Base-by-base conservation (phyloP, 2,329 filamentous ascomycete genomes). In the Paecilomyces formosus region DNA sequence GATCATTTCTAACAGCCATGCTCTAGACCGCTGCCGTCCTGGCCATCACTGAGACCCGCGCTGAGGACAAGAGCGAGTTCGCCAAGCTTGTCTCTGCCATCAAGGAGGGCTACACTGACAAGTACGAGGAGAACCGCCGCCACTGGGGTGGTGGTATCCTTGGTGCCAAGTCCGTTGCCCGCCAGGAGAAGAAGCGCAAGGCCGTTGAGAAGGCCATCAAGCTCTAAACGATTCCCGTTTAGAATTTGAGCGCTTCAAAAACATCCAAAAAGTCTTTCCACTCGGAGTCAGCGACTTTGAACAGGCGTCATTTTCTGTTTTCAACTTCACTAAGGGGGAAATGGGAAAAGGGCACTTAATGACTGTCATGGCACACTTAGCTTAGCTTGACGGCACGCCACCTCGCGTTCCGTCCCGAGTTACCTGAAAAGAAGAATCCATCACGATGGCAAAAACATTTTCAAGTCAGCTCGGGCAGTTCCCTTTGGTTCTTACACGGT, bases 91-190 rank as follows among this genome's bases (percentile, higher is more conserved):
- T 97, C 76, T 89, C 89, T 66, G 87, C 94, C 76, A 84, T 99
- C 86, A 97, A 99, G 88, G 93, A 97, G 74, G 94, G 93, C 70
- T 99, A 96, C 86, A 81, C 90, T 73, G 92, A 95, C 81, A 95
- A 96, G 87, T 90, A 90, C 79, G 93, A 97, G 82, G 89, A 92
- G 76, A 80, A 85, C 73, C 89, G 91, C 80, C 88, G 89, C 78
- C 90, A 93, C 82, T 99, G 95, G 94, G 94, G 95, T 83, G 94
- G 94, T 86, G 95, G 95, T 81, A 97, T 99, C 83, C 97, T 99
- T 92, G 87, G 94, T 74, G 84, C 88, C 78, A 99, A 99, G 90
- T 92, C 94, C 76, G 86, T 86, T 68, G 86, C 85, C 65, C 81
- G 82, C 71, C 81, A 82, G 74, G 83, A 85, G 79, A 97, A 96